These are phyloP conservation scores for Suillus hirtellus DNA, from an alignment of 768 basidiomycete species.

Conservation along the genomic window DNA sequence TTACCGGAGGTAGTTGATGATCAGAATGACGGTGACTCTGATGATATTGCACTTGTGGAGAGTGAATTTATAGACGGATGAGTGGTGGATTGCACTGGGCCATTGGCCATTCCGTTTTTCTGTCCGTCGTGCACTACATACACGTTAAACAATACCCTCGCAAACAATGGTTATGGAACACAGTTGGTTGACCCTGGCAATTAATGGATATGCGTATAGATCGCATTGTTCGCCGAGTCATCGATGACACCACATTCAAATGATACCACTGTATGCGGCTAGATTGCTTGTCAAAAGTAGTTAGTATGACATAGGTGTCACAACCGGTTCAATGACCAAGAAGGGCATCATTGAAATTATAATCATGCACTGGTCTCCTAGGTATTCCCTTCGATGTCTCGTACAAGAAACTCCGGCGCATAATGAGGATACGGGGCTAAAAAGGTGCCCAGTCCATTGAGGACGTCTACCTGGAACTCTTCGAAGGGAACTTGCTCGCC, in stretches of 20 bases:
- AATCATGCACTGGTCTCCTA: conserved; percentile 8
- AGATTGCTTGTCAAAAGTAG: neutral
- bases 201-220: no score
- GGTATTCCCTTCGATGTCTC: conserved; percentile 28
- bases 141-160: neutral
- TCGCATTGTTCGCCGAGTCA: no score
- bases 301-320: neutral
- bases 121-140: neutral
- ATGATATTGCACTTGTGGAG: conserved; percentile 4
- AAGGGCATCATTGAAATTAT: neutral
- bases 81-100: neutral
- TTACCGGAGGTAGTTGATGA: conserved; percentile 1
- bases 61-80: neutral
- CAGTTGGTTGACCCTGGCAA: no score
- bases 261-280: no score
- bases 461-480: conserved; percentile 76
- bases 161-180: neutral
- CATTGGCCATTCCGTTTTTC: neutral
- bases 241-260: no score
- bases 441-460: conserved; percentile 63
- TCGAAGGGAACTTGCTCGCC: conserved; percentile 77
- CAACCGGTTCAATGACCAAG: neutral
- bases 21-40: conserved; percentile 2
- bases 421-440: conserved; percentile 59
- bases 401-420: conserved; percentile 49